Evolutionary conservation across 257 asterid genomes (phyloP).

Genomic region (Ehretia macrophylla): DNA sequence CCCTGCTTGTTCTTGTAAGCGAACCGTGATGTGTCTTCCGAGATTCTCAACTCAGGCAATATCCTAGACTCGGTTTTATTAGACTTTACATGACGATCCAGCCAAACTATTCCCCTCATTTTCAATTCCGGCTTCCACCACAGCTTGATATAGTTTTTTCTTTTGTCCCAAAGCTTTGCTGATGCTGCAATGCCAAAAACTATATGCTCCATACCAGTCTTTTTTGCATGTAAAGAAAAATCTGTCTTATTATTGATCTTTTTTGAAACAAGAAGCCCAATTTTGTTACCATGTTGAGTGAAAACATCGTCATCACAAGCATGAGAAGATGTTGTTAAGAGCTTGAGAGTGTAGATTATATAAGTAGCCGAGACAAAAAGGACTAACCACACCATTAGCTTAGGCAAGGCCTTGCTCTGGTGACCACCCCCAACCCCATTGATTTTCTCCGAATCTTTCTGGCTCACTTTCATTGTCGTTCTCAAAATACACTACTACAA

Average conservation of each 20-base stretch:
- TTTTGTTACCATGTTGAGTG: neutral
- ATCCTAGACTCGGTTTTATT: slow-evolving; percentile 17
- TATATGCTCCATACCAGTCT: slow-evolving; percentile 52
- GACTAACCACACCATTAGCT: slow-evolving; percentile 57
- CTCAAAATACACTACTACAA: neutral
- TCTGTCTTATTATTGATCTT: neutral
- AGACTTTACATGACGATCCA: slow-evolving; percentile 43
- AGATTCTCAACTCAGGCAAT: slow-evolving; percentile 56
- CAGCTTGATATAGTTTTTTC: slow-evolving; percentile 70
- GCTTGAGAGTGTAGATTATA: slow-evolving; percentile 27
- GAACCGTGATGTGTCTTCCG: slow-evolving; percentile 58
- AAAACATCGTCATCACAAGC: slow-evolving; percentile 1
- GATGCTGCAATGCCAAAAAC: slow-evolving; percentile 91
- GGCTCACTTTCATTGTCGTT: slow-evolving; percentile 45
- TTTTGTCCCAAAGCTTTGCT: slow-evolving; percentile 55
- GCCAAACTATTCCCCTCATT: slow-evolving; percentile 79
- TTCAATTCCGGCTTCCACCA: slow-evolving; percentile 55
- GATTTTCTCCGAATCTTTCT: slow-evolving; percentile 55
- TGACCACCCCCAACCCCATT: slow-evolving; percentile 20
- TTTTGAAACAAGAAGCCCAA: neutral
- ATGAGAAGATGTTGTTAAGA: neutral
- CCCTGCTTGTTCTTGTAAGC: slow-evolving; percentile 59
- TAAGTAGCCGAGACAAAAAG: slow-evolving; percentile 48
- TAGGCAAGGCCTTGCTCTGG: slow-evolving; percentile 43
- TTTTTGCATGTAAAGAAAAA: neutral